Base-by-base conservation (phyloP, 1,139 yeast genomes). In the Diutina catenulata region DNA sequence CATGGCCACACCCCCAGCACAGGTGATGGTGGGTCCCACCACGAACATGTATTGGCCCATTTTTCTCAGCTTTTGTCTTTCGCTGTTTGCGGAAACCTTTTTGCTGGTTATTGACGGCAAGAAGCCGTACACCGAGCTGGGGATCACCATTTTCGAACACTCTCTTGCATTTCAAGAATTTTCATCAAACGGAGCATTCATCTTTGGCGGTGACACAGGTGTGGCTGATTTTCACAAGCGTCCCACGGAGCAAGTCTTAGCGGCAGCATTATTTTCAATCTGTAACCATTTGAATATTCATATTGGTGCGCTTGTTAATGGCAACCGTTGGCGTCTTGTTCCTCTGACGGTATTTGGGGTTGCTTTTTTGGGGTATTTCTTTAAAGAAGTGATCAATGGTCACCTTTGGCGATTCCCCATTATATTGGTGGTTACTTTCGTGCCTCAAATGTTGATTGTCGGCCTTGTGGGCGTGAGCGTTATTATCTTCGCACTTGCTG, bases 121-220 rank as follows among this genome's bases (percentile, higher is more conserved):
- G 14, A 64, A 67, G 36, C 82, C 86, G 2, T 66, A 68, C 40
- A 69, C 74, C 8, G 91, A 80, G 45, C 69, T 80, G 8, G 87
- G 87, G 0, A 61, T 80, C 46, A 77, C 91, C 0, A 57, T 80
- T 24, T 80, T 81, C 53, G 93, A 81, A 49, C 80, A 76, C 49
- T 78, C 87, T 1, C 55, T 80, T 22, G 82, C 84, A 10, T 80
- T 79, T 49, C 87, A 80, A 50, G 88, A 80, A 48, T 75, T 70
- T 23, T 76, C 76, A 47, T 60, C 70, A n/a, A 56, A 65, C 18
- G 57, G 56, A 1, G 56, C 57, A 0, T 46, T 58, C 23, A 53
- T 61, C 39, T 49, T 57, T 39, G 56, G 57, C 11, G 49, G 52
- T 38, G 45, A 50, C 9, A 25, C 37, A 22, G 13, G 20, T 9